These are phyloP conservation scores for Coemansia sp. DNA, from an alignment of 192 early-diverging fungal genomes.

Conservation along the genomic window DNA sequence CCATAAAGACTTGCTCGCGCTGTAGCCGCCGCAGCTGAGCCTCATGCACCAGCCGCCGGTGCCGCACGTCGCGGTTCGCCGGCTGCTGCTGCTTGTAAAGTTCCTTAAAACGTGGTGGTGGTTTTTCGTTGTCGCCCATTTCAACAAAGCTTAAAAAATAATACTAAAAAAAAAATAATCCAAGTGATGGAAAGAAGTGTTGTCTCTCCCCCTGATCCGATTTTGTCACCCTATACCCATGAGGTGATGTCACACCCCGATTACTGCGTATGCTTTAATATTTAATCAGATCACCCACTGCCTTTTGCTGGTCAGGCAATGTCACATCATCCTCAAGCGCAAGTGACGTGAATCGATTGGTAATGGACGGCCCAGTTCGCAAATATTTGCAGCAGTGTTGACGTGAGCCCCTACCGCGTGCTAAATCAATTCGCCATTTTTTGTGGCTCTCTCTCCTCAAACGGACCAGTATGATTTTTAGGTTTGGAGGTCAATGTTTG, in stretches of 20 bases:
- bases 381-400: background rate
- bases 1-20: constrained; percentile 70
- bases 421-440: background rate
- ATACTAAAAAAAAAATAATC: background rate
- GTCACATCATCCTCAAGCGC: background rate
- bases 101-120: constrained; percentile 40
- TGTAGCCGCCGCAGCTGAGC: constrained; percentile 64
- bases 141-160: background rate
- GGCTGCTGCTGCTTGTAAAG: constrained; percentile 44
- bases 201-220: background rate
- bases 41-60: constrained; percentile 60
- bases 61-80: constrained; percentile 54
- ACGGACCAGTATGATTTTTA: background rate
- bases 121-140: constrained; percentile 6
- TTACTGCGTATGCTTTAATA: background rate
- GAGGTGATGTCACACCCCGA: background rate
- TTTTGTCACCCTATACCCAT: background rate
- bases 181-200: background rate
- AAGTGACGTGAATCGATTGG: background rate
- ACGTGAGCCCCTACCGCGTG: background rate
- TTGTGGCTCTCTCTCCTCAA: background rate
- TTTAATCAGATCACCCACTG: no score
- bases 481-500: constrained; percentile 1
- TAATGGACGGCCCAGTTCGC: background rate
- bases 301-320: background rate